A percentile compares a stretch with the other conserved stretches of the same genome.
Conservation (phyloP, 306 rosid genomes). For the barrel medic (Medicago truncatula) region DNA sequence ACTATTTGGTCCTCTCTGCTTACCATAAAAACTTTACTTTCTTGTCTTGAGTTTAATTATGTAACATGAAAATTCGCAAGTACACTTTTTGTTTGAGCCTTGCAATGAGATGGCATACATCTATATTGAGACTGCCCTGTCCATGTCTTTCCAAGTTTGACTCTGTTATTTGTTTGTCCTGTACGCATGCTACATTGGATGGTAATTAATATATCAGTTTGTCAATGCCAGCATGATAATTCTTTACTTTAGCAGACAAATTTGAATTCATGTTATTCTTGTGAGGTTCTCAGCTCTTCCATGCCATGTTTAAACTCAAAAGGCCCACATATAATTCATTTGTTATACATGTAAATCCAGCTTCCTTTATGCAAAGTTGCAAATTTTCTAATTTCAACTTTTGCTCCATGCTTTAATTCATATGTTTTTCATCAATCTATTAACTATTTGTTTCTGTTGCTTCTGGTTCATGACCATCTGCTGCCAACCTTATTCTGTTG, state of each 20-base stretch:
- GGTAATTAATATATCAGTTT: background rate
- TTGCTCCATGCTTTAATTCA: slow-evolving; percentile 1
- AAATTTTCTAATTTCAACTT: slow-evolving; percentile 24
- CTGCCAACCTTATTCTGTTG: slow-evolving; percentile 3
- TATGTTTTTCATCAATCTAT: slow-evolving; percentile 7
- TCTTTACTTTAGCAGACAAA: background rate
- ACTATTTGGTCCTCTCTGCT: background rate
- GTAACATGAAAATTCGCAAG: background rate
- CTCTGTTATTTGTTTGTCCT: slow-evolving; percentile 9
- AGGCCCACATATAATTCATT: slow-evolving; percentile 8
- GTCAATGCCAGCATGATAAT: slow-evolving; percentile 3
- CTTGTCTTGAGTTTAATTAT: slow-evolving; percentile 18
- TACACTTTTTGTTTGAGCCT: background rate
- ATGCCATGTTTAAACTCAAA: slow-evolving; percentile 25
- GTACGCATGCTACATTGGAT: background rate
- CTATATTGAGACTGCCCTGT: background rate
- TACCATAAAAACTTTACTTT: background rate
- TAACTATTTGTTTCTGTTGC: slow-evolving; percentile 23
- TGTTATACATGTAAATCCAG: slow-evolving; percentile 15
- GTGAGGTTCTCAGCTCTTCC: slow-evolving; percentile 16
- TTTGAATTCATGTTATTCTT: slow-evolving; percentile 1
- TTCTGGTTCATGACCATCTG: slow-evolving; percentile 21
- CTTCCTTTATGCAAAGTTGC: slow-evolving; percentile 29
- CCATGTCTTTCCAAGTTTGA: slow-evolving; percentile 17
- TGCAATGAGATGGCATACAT: slow-evolving; percentile 10